A percentile compares a stretch with the other conserved stretches of the same genome.
phyloP scores from a whole-genome alignment of 2,329 filamentous ascomycete species.

The Botrytis galanthina region DNA sequence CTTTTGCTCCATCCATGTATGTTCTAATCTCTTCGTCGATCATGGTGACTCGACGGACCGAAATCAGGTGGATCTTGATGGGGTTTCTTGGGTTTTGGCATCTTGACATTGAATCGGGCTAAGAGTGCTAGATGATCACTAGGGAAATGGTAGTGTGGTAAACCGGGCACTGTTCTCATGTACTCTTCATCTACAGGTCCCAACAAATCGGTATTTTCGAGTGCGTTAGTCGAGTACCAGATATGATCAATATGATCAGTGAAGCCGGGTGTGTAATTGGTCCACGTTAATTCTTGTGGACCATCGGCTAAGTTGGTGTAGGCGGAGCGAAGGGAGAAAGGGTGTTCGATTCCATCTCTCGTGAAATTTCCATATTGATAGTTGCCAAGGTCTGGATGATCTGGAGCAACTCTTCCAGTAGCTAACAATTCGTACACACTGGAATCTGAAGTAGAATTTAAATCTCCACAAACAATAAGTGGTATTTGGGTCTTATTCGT shows the following conservation, averaged over 20 bases:
- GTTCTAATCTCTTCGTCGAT: conserved; percentile 27
- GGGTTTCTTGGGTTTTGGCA: conserved; percentile 48
- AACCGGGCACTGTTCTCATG: conserved; percentile 67
- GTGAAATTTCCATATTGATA: conserved; percentile 94
- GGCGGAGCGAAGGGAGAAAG: conserved; percentile 88
- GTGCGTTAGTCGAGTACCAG: conserved; percentile 84
- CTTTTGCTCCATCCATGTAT: conserved; percentile 6
- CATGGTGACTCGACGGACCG: conserved; percentile 33
- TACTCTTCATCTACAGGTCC: conserved; percentile 71
- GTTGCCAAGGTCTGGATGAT: conserved; percentile 75
- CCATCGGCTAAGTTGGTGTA: conserved; percentile 82
- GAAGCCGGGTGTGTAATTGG: conserved; percentile 96
- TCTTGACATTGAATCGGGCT: conserved; percentile 68
- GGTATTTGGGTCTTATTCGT: conserved; percentile 83
- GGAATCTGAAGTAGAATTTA: conserved; percentile 85
- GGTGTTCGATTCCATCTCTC: conserved; percentile 86
- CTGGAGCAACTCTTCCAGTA: conserved; percentile 71
- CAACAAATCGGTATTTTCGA: conserved; percentile 64
- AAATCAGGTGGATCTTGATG: conserved; percentile 36
- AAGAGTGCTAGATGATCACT: conserved; percentile 70
- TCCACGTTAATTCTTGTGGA: conserved; percentile 82
- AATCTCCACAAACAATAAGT: conserved; percentile 88
- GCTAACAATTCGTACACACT: conserved; percentile 89
- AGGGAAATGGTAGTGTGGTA: conserved; percentile 73
- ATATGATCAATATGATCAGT: conserved; percentile 93